Percentiles rank a stretch among this genome's conserved stretches.
phyloP scores from a whole-genome alignment of 1,139 yeast genomes.

The Candida freyschussii region DNA sequence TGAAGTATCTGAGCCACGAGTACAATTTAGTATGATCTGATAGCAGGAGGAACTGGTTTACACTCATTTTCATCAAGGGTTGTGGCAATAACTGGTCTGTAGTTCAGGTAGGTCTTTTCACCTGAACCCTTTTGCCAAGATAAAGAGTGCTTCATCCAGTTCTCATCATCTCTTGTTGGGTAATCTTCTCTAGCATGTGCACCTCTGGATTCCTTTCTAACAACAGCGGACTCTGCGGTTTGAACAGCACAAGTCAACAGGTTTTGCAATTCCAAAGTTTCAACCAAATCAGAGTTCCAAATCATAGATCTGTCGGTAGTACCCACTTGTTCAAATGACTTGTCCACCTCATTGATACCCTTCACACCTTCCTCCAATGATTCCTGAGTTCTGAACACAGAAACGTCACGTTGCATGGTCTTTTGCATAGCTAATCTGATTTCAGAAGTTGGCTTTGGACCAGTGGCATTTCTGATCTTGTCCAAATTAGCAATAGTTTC shows the following conservation, averaged over 20 bases:
- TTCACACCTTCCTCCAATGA: slow-evolving; percentile 89
- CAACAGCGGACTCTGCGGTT: slow-evolving; percentile 92
- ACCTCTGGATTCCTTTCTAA: slow-evolving; percentile 97
- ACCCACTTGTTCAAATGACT: slow-evolving; percentile 65
- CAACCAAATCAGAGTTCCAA: slow-evolving; percentile 97
- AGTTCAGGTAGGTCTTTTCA: slow-evolving; percentile 67
- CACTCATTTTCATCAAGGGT: slow-evolving; percentile 92
- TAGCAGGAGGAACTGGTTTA: slow-evolving; percentile 94
- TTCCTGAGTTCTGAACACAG: slow-evolving; percentile 93
- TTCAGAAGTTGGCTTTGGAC: slow-evolving; percentile 77
- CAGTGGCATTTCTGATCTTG: slow-evolving; percentile 77
- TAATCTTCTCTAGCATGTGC: slow-evolving; percentile 99
- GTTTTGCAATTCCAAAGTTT: slow-evolving; percentile 94
- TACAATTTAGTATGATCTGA: slow-evolving; percentile 70
- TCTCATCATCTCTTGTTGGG: slow-evolving; percentile 90
- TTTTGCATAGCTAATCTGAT: slow-evolving; percentile 92
- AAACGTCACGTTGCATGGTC: slow-evolving; percentile 95
- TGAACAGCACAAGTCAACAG: slow-evolving; percentile 96
- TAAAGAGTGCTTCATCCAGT: slow-evolving; percentile 98
- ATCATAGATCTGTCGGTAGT: slow-evolving; percentile 97
- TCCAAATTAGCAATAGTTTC: slow-evolving; percentile 91
- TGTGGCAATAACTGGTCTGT: slow-evolving; percentile 79
- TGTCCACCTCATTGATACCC: slow-evolving; percentile 72
- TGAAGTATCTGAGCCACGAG: too few species aligned
- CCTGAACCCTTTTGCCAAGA: slow-evolving; percentile 82